Percentiles rank a stretch among this genome's conserved stretches.
These are phyloP conservation scores for Colletotrichum falcatum DNA, from an alignment of 2,329 filamentous ascomycete species.

Conservation along the genomic window DNA sequence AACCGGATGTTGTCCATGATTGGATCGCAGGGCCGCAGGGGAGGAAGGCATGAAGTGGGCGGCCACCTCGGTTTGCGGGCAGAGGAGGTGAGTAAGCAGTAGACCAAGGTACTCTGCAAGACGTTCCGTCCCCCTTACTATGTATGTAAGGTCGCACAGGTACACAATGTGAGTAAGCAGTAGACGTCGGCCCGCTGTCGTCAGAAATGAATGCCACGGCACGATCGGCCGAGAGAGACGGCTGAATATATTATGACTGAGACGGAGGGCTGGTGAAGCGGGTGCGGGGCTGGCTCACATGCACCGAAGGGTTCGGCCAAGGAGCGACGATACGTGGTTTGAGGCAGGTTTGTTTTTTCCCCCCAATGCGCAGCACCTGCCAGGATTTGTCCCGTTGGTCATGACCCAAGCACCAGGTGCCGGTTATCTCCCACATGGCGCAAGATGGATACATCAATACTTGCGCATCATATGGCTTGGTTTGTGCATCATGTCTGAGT, in stretches of 20 bases:
- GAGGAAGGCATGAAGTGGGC: not conserved
- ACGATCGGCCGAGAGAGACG: constrained; percentile 31
- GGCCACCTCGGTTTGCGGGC: not conserved
- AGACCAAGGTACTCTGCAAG: too few relatives aligned
- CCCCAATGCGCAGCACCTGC: not conserved
- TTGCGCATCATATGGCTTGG: constrained; percentile 32
- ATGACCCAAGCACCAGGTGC: constrained; percentile 25
- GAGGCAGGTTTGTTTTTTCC: not conserved
- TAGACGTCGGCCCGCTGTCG: not conserved
- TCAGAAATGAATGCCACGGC: constrained; percentile 31
- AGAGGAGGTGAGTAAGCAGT: constrained; percentile 13
- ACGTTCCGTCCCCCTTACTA: too few relatives aligned
- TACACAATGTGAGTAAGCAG: constrained; percentile 8
- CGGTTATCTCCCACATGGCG: constrained; percentile 14
- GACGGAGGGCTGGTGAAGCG: constrained; percentile 13
- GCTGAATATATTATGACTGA: constrained; percentile 27
- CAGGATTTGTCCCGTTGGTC: not conserved
- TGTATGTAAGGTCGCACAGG: too few relatives aligned
- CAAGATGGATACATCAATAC: constrained; percentile 29
- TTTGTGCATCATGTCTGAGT: constrained; percentile 19
- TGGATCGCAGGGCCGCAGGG: not conserved
- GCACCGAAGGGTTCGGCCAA: constrained; percentile 3
- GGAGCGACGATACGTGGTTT: constrained; percentile 1
- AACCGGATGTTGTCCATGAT: constrained; percentile 16
- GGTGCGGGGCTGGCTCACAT: constrained; percentile 29